phyloP scores from a whole-genome alignment of 2,329 filamentous ascomycete genomes.

The Ophiostoma pallidulum region DNA sequence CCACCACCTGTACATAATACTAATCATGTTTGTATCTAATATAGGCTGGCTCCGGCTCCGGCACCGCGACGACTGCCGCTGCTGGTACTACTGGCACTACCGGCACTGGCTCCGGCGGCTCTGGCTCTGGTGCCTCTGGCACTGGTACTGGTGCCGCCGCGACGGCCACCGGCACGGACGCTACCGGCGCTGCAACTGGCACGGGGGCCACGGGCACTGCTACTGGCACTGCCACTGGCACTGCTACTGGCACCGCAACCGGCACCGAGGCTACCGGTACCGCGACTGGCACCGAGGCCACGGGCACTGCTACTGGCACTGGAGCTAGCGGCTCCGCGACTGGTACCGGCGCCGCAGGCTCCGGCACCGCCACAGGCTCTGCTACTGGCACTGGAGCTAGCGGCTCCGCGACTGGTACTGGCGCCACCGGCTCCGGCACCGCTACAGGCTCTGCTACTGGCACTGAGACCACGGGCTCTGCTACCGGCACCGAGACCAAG shows the following conservation, averaged over 20 bases:
- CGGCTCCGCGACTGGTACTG: constrained; percentile 23
- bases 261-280: not conserved
- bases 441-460: constrained; percentile 21
- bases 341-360: not conserved
- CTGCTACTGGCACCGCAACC: not conserved
- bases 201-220: not conserved
- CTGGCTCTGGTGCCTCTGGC: not conserved
- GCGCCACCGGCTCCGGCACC: constrained; percentile 19
- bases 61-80: constrained; percentile 3
- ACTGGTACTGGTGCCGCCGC: not conserved
- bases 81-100: not conserved
- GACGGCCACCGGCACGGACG: not conserved
- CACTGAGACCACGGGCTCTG: not conserved
- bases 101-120: not conserved
- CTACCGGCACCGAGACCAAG: no score
- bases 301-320: constrained; percentile 8
- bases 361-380: no score
- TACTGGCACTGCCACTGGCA: not conserved
- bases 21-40: constrained; percentile 18
- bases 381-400: constrained; percentile 1
- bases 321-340: constrained; percentile 9
- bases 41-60: not conserved
- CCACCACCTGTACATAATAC: not conserved
- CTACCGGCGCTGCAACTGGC: not conserved
- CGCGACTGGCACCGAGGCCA: constrained; percentile 1